Evolutionary conservation across 352 stramenopile species (phyloP).

Genomic region (Blastocystis sp.): DNA sequence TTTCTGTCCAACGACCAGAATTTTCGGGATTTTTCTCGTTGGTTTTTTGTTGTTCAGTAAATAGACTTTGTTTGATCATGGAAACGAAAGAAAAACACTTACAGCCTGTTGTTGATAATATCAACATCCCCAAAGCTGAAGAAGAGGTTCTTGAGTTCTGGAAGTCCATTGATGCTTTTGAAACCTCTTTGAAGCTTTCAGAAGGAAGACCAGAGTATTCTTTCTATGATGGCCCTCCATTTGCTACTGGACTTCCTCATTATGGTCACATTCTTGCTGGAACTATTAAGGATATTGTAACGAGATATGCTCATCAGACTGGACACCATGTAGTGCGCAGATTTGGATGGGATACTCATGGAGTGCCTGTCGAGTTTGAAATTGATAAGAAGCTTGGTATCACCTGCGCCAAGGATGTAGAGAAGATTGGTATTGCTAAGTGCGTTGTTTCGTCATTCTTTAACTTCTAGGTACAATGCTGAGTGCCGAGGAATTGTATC

Average conservation of each 20-base stretch:
- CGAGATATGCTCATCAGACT: slow-evolving; percentile 95
- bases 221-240: slow-evolving; percentile 98
- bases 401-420: slow-evolving; percentile 89
- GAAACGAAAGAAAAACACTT: slow-evolving; percentile 54
- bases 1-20: neutral
- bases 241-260: slow-evolving; percentile 93
- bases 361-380: slow-evolving; percentile 94
- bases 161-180: slow-evolving; percentile 71
- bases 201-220: slow-evolving; percentile 87
- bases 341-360: slow-evolving; percentile 98
- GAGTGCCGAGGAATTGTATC: slow-evolving; percentile 92
- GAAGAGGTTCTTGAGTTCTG: slow-evolving; percentile 73
- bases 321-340: slow-evolving; percentile 89
- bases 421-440: slow-evolving; percentile 86
- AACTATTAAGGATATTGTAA: slow-evolving; percentile 99
- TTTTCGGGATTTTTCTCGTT: neutral
- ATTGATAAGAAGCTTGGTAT: slow-evolving; percentile 98
- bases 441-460: neutral
- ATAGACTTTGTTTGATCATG: slow-evolving; percentile 4
- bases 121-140: slow-evolving; percentile 74
- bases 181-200: slow-evolving; percentile 80
- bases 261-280: slow-evolving; percentile 94
- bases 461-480: slow-evolving; percentile 85
- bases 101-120: slow-evolving; percentile 63
- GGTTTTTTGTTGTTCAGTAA: neutral